Percentiles rank a stretch among this genome's conserved stretches.
These are phyloP conservation scores for Penstemon newberryi DNA, from an alignment of 257 asterid genomes.

Conservation along the genomic window DNA sequence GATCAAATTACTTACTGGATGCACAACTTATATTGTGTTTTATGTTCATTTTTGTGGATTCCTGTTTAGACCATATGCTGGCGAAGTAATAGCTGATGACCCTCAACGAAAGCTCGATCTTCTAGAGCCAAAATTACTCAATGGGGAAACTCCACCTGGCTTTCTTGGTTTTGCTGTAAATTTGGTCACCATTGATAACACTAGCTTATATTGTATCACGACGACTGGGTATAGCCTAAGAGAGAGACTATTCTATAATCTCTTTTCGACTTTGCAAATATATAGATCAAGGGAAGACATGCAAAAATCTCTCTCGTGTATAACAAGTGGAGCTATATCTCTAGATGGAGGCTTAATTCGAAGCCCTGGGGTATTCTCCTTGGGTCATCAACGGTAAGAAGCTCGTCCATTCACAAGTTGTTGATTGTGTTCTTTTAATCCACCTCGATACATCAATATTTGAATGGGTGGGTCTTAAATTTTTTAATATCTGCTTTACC, in stretches of 20 bases:
- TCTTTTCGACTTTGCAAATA: conserved; percentile 74
- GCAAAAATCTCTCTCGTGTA: conserved; percentile 55
- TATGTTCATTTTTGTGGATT: conserved; percentile 26
- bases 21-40: conserved; percentile 5
- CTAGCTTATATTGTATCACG: conserved; percentile 40
- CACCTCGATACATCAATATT: neutral
- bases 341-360: conserved; percentile 83
- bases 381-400: conserved; percentile 59
- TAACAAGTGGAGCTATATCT: conserved; percentile 71
- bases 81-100: conserved; percentile 63
- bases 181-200: conserved; percentile 62
- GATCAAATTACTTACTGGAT: conserved; percentile 14
- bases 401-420: conserved; percentile 16
- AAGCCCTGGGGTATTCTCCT: conserved; percentile 44
- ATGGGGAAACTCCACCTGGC: conserved; percentile 72
- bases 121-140: conserved; percentile 56
- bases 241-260: conserved; percentile 83
- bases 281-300: conserved; percentile 77
- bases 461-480: neutral
- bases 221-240: conserved; percentile 58
- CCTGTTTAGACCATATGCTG: conserved; percentile 63
- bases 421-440: neutral
- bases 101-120: conserved; percentile 78
- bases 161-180: conserved; percentile 96
- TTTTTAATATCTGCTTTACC: neutral